Evolutionary conservation across 139 green algal genomes (phyloP).

Genomic region (Micromonas pusilla): DNA sequence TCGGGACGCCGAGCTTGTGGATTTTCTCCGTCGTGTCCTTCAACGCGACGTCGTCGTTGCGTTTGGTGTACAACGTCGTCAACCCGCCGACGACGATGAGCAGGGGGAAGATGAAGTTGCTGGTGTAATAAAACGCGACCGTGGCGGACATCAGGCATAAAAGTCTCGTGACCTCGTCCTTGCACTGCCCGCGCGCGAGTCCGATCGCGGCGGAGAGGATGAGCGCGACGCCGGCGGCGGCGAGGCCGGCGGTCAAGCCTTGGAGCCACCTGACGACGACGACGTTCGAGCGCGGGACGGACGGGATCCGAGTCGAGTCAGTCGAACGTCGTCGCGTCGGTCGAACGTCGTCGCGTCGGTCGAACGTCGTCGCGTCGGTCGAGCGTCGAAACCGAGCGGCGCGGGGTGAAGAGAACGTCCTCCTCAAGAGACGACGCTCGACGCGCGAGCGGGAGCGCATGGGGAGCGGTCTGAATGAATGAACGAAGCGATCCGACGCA

Average conservation of each 20-base stretch:
- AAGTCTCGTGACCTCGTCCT: constrained; percentile 30
- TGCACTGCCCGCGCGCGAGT: constrained; percentile 67
- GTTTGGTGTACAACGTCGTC: constrained; percentile 36
- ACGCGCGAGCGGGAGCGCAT: no score
- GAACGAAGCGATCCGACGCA: no score
- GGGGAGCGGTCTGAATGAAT: no score
- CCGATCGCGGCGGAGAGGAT: constrained; percentile 66
- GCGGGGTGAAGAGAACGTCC: no score
- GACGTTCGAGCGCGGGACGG: no score
- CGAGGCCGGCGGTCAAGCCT: constrained; percentile 51
- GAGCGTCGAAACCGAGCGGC: no score
- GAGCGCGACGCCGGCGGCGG: constrained; percentile 68
- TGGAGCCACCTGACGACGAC: constrained; percentile 48
- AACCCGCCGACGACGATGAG: constrained; percentile 62
- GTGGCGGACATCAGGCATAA: constrained; percentile 35
- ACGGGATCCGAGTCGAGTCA: no score
- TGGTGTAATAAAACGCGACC: constrained; percentile 63
- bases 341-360: no score
- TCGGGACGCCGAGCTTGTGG: not conserved
- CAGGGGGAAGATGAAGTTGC: constrained; percentile 68
- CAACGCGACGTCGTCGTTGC: not conserved
- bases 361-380: no score
- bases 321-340: no score
- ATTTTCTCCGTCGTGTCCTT: not conserved
- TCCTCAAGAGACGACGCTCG: no score